A percentile compares a stretch with the other conserved stretches of the same genome.
Evolutionary conservation across 441 rosid genomes (phyloP).

Genomic region (Erodium texanum): DNA sequence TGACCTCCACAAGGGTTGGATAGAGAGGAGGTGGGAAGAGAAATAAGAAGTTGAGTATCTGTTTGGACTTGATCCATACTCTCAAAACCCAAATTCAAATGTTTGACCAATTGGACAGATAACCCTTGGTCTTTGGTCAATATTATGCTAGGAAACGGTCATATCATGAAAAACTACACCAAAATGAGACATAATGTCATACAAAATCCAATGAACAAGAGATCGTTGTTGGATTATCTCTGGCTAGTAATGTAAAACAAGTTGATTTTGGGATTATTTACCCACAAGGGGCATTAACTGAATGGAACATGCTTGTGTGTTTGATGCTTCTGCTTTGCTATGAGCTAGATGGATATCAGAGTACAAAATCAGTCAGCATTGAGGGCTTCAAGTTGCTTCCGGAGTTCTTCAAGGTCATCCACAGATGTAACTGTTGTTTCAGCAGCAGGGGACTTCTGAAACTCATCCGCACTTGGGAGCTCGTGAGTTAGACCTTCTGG

Average conservation of each 20-base stretch:
- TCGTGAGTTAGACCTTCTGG: slow-evolving; percentile 83
- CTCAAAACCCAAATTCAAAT: no score
- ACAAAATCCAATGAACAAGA: background rate
- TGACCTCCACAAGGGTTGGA: no score
- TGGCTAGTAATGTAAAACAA: background rate
- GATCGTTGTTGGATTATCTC: background rate
- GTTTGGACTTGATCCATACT: no score
- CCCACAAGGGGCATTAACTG: background rate
- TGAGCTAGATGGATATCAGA: background rate
- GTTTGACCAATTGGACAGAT: no score
- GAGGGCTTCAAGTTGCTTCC: slow-evolving; percentile 81
- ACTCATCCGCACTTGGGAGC: slow-evolving; percentile 74
- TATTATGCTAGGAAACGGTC: no score
- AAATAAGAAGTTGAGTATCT: no score
- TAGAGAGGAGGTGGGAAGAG: no score
- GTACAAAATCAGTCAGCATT: slow-evolving; percentile 36
- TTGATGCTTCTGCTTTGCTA: background rate
- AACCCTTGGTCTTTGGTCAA: no score
- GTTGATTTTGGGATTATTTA: background rate
- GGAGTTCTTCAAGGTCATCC: slow-evolving; percentile 73
- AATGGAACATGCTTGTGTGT: background rate
- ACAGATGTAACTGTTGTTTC: slow-evolving; percentile 34
- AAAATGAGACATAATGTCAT: background rate
- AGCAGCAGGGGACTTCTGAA: slow-evolving; percentile 30
- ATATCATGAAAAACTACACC: background rate